Percentiles rank a stretch among this genome's conserved stretches.
These are phyloP conservation scores for Xylariales sp. DNA, from an alignment of 2,329 filamentous ascomycete species.

Conservation along the genomic window DNA sequence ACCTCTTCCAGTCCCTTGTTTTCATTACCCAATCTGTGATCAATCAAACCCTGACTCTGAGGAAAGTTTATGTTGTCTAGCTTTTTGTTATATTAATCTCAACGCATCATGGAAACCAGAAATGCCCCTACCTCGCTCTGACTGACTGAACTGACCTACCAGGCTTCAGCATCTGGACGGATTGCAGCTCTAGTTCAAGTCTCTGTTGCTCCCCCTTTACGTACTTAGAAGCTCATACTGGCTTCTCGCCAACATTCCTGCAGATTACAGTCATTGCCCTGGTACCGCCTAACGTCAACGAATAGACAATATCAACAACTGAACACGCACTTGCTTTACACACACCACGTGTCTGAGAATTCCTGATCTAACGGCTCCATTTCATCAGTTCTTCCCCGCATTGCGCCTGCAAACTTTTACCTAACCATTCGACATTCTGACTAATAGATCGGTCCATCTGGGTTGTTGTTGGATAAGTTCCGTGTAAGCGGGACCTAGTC, in stretches of 20 bases:
- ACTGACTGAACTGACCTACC: background rate
- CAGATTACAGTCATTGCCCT: too few species aligned
- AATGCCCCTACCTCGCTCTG: background rate
- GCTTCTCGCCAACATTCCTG: background rate
- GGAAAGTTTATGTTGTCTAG: conserved; percentile 3
- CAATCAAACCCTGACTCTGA: conserved; percentile 19
- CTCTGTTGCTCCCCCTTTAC: conserved; percentile 1
- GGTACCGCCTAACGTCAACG: too few species aligned
- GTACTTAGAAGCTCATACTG: conserved; percentile 4
- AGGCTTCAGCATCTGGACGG: background rate
- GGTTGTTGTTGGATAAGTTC: conserved; percentile 1
- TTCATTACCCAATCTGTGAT: conserved; percentile 43
- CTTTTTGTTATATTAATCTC: conserved; percentile 7
- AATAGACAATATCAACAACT: too few species aligned
- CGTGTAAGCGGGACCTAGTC: conserved; percentile 3
- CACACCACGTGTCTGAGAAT: conserved; percentile 9
- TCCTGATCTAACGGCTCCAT: too few species aligned
- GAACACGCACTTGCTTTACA: too few species aligned
- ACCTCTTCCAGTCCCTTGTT: conserved; percentile 30
- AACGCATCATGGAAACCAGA: conserved; percentile 4
- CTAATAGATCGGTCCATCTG: conserved; percentile 38
- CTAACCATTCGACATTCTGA: conserved; percentile 39
- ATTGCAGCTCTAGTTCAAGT: conserved; percentile 4
- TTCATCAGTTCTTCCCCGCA: conserved; percentile 35
- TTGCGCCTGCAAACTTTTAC: conserved; percentile 37